Base-by-base conservation (phyloP, 768 basidiomycete genomes). In the Lentinula detonsa region DNA sequence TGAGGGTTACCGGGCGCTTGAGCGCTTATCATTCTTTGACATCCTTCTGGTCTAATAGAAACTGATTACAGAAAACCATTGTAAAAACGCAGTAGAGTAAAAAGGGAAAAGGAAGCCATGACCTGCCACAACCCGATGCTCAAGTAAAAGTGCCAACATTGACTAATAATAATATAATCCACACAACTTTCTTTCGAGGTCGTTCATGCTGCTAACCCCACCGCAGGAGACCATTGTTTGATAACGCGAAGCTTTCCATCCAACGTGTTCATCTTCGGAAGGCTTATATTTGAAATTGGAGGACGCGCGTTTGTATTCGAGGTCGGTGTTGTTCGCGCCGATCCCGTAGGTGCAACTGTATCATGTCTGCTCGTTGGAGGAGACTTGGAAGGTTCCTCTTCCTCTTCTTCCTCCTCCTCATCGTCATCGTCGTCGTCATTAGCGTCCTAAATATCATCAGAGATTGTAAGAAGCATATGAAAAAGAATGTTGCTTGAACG, bases 341-440 rank as follows among this genome's bases (percentile, higher is more conserved):
- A 51, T 31, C 23, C 50, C 5, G 45, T 34, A 15, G 21, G 13
- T 23, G 40, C 57, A 46, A 42, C 16, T 9, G 58, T 4, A 50
- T 52, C 49, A 11, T 60, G 59, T 15, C 59, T 39, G 16, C 49
- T 39, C 28, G 28, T 18, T 15, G 37, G 28, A 37, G 43, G 39
- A 21, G 59, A 6, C 28, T 46, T 35, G 6, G 62, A 45, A 11
- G 35, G 45, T 43, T 28, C 37, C 4, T 34, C 56, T 48, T 78
- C 79, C 62, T 81, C 81, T 61, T 81, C 81, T 46, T 82, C 79
- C 62, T 81, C 81, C 40, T 81, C 80, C n/a, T 80, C 81, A 11
- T 82, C 82, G 1, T 80, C 80, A 2, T 82, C 81, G 3, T 79
- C 79, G 39, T 77, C 77, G 11, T 76, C 78, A 23, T 76, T 77